These are phyloP conservation scores for Aspergillus tanneri DNA, from an alignment of 2,329 filamentous ascomycete genomes.

Conservation along the genomic window DNA sequence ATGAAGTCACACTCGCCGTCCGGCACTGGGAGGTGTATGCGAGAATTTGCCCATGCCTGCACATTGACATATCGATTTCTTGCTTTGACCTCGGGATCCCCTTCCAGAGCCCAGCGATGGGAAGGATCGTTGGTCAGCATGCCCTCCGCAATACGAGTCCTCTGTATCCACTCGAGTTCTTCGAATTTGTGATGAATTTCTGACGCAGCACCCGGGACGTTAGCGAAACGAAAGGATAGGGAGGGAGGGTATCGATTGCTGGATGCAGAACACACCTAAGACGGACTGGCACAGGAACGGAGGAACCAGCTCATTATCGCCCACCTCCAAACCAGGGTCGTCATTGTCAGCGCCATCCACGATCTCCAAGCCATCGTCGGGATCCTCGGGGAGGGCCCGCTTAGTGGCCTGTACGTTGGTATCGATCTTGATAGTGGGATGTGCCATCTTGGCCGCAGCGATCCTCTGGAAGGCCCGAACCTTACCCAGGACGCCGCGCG, in stretches of 20 bases:
- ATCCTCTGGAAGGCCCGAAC: constrained; percentile 42
- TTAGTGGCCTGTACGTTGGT: constrained; percentile 40
- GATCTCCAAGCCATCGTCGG: constrained; percentile 31
- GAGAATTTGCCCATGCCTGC: constrained; percentile 83
- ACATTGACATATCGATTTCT: constrained; percentile 90
- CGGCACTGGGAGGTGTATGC: constrained; percentile 76
- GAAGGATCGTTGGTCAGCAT: constrained; percentile 45
- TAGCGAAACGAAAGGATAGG: constrained; percentile 6
- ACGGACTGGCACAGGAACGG: constrained; percentile 41
- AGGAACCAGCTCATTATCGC: constrained; percentile 35
- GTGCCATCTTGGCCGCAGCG: constrained; percentile 44
- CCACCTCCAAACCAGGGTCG: constrained; percentile 27
- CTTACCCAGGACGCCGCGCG: constrained; percentile 43
- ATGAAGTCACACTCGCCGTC: constrained; percentile 73
- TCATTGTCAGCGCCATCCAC: constrained; percentile 28
- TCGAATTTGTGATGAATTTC: constrained; percentile 61
- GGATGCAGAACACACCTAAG: constrained; percentile 33
- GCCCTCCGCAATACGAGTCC: constrained; percentile 53
- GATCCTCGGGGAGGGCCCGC: constrained; percentile 39
- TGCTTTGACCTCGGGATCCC: constrained; percentile 54
- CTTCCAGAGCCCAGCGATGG: constrained; percentile 60
- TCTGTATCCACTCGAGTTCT: constrained; percentile 61
- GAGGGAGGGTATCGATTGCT: constrained; percentile 18
- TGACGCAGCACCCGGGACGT: constrained; percentile 29
- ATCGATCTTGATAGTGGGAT: constrained; percentile 42